These are phyloP conservation scores for Hyaloscypha hepaticicola DNA, from an alignment of 495 filamentous ascomycete genomes.

Conservation along the genomic window DNA sequence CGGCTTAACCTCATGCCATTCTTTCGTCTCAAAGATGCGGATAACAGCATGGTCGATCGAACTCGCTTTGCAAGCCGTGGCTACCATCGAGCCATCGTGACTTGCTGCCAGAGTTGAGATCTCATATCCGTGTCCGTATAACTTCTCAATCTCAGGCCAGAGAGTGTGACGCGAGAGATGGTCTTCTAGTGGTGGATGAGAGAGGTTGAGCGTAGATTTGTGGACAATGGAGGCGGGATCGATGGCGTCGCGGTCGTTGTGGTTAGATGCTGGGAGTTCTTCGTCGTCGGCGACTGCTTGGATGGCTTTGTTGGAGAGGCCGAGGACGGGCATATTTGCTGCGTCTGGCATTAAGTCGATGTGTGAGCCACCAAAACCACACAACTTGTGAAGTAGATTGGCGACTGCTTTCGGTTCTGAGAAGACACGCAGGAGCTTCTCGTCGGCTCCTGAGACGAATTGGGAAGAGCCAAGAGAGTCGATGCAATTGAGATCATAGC, in stretches of 20 bases:
- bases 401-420: constrained; percentile 85
- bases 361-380: constrained; percentile 50
- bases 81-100: constrained; percentile 70
- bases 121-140: constrained; percentile 99
- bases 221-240: constrained; percentile 43
- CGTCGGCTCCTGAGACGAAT: constrained; percentile 96
- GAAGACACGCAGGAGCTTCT: constrained; percentile 95
- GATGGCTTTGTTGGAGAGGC: constrained; percentile 93
- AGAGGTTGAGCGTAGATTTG: constrained; percentile 43
- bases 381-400: constrained; percentile 64
- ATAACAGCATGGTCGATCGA: constrained; percentile 94
- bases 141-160: constrained; percentile 94
- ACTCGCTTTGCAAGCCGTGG: constrained; percentile 91
- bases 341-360: constrained; percentile 66
- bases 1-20: constrained; percentile 87
- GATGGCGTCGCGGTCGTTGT: constrained; percentile 40
- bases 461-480: constrained; percentile 64
- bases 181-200: constrained; percentile 84
- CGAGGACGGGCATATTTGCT: constrained; percentile 90
- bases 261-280: constrained; percentile 38
- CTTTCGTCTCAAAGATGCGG: constrained; percentile 78
- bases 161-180: constrained; percentile 85
- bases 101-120: constrained; percentile 86
- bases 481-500: constrained; percentile 96
- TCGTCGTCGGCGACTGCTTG: constrained; percentile 52